These are phyloP conservation scores for Arthromyces matolae DNA, from an alignment of 768 basidiomycete species.

Conservation along the genomic window DNA sequence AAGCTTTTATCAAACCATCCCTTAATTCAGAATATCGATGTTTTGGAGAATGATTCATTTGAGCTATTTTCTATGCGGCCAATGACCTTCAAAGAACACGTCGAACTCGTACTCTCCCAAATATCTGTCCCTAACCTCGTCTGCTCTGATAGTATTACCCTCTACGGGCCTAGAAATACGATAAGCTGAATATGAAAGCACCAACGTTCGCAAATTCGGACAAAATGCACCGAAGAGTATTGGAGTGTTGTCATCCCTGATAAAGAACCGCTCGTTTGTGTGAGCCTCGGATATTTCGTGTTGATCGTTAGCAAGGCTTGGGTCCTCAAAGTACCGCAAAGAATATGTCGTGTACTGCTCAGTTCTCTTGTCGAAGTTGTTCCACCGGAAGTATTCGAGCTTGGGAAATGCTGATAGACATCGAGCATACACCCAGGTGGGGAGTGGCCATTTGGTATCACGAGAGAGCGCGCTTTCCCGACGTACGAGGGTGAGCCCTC, in stretches of 20 bases:
- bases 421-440: slow-evolving; percentile 4
- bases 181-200: background rate
- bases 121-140: too few relatives aligned
- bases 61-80: too few relatives aligned
- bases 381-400: slow-evolving; percentile 1
- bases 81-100: too few relatives aligned
- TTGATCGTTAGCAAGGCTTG: background rate
- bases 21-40: too few relatives aligned
- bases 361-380: background rate
- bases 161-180: background rate
- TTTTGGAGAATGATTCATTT: too few relatives aligned
- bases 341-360: background rate
- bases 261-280: background rate
- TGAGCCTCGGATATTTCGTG: background rate
- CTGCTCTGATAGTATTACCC: background rate
- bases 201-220: background rate
- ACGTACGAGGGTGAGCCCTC: background rate
- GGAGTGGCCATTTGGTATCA: background rate
- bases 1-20: too few relatives aligned
- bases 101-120: too few relatives aligned
- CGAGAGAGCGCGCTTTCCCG: background rate
- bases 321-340: background rate
- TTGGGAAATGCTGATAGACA: background rate
- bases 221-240: slow-evolving; percentile 1
- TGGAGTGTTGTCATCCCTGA: background rate